Base-by-base conservation (phyloP, 2,329 filamentous ascomycete genomes). In the Colletotrichum gigasporum region DNA sequence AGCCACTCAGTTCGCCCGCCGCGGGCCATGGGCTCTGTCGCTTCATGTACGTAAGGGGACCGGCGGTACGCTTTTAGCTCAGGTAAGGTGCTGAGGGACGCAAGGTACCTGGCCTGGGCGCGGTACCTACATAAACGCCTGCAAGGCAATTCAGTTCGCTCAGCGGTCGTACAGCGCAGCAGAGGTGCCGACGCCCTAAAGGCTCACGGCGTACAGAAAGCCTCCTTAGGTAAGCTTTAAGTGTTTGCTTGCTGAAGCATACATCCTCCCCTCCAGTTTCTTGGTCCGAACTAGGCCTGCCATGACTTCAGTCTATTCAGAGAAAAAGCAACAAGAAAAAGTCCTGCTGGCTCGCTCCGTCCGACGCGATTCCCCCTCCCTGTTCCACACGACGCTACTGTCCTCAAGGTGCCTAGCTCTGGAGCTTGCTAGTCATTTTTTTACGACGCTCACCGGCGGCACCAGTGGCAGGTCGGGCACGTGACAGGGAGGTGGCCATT, bases 401-500 rank as follows among this genome's bases (percentile, higher is more conserved):
- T 32, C 20, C 45, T 10, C 9, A 50, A 34, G 45, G 18, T n/a
- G n/a, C n/a, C n/a, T n/a, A n/a, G n/a, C n/a, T n/a, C n/a, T n/a
- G n/a, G n/a, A n/a, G n/a, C n/a, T n/a, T n/a, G n/a, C n/a, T n/a
- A n/a, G n/a, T n/a, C n/a, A n/a, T n/a, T n/a, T n/a, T n/a, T n/a
- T n/a, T n/a, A n/a, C n/a, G n/a, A n/a, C n/a, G n/a, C n/a, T n/a
- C n/a, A n/a, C n/a, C n/a, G n/a, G n/a, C n/a, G 30, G 30, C 12
- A 34, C 30, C 30, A 53, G 32, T 26, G 30, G 32, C 32, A 48
- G 54, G 12, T 30, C 8, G 39, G 14, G 41, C 62, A 65, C 62
- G 62, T 62, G 62, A 65, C 50, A 28, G 56, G 35, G 30, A 42
- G 16, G 56, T 28, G 48, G 12, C 30, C 56, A 37, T 35, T 50